Base-by-base conservation (phyloP, 176 grass and related monocot genomes). In the Aegilops speltoides region DNA sequence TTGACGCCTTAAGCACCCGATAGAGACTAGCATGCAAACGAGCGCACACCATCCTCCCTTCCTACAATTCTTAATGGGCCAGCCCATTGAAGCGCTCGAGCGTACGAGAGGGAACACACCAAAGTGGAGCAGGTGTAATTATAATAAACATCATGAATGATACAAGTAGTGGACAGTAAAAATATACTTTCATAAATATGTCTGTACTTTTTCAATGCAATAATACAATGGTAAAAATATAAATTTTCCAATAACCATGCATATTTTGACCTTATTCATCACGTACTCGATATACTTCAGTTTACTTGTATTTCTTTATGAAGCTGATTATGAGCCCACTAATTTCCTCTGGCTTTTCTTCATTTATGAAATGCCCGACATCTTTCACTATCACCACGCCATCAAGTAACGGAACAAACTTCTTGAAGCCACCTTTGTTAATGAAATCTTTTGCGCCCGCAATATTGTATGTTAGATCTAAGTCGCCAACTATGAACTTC, bases 371-470 rank as follows among this genome's bases (percentile, higher is more conserved):
- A 70, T 94, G 92, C 1, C 89, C 89, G 10, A 84, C 92, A 62
- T 84, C 89, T 83, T 91, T 70, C 75, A 94, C 84, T 22, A 94
- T 81, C 31, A 91, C 70, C n/a, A 94, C 89, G 43, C 89, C 89
- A 41, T 94, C 92, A 0, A 94, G 83, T 38, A 94, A 50, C 4
- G 92, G 92, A 34, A 85, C 87, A 7, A 80, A 91, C 48, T 87
- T 94, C 76, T 91, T 94, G 62, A 94, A 46, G 19, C 89, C 89
- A 24, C 87, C 89, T 73, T 94, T 94, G 68, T 94, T 89, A 64
- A 91, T 79, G 45, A 82, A 94, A 41, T 89, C 89, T 28, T 92
- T 73, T 17, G 77, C 86, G 17, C 93, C 90, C 2, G 87, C 85
- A 31, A 5, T 62, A 80, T 95, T 83, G 41, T 95, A 95, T 2